Evolutionary conservation across 768 basidiomycete genomes (phyloP), one percentile per base, ranked within the genome.

Genomic region (Leccinellum albellum): DNA sequence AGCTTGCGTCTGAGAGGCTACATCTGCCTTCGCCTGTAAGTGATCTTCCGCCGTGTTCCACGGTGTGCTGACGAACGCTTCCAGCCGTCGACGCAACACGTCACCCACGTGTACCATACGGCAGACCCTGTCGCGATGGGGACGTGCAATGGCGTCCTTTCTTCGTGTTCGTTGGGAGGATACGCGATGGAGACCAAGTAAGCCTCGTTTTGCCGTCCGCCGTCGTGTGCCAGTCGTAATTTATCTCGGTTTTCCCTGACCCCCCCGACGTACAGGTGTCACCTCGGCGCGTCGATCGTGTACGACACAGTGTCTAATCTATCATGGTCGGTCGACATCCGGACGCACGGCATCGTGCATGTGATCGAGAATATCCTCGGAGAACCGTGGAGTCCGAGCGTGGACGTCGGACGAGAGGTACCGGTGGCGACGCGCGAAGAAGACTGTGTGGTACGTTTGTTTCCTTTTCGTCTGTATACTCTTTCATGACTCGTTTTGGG

Each of bases 121-220:
- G 95, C 94, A 26, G 95, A 98, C 73, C 95, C 95, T 6, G 90
- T 98, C 51, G 84, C 95, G 20, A 92, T 92, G 86, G 90, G 90
- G 33, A 87, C 85, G 8, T 94, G 92, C 73, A 94, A 83, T 55
- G 91, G 91, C 14, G 76, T 89, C 2, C 65, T 90, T 1, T 94
- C 89, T 1, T 82, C 86, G 1, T 98, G 95, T 68, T 85, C 89
- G 4, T 72, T 92, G 10, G 91, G 81, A 21, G 95, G 95, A n/a
- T 97, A 90, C 66, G 95, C 92, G 3, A 79, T 94, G 79, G 92
- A 94, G 72, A 81, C 87, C 37, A 77, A 79, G 85, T 87, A 35
- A 32, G 79, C 73, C 42, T 37, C 20, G 29, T 7, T 37, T 20
- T 17, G 10, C 55, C 23, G 14, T 14, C 0, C 12, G 55, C 52